Evolutionary conservation across 116 monocot genomes (phyloP).

Genomic region (Trichopus zeylanicus): DNA sequence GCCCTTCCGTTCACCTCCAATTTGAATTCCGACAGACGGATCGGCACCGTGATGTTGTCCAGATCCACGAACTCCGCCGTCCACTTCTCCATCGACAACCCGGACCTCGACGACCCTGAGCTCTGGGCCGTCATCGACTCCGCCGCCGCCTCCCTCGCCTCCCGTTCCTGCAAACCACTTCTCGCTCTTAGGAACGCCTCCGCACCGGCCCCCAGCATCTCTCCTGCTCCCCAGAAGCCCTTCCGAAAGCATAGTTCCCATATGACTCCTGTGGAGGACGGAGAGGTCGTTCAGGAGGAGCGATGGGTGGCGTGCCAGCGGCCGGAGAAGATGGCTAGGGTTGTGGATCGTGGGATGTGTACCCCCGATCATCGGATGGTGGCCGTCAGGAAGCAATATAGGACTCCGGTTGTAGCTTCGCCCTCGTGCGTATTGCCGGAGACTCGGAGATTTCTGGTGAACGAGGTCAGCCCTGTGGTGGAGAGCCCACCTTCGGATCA

Average conservation of each 20-base stretch:
- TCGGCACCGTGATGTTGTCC: too few relatives aligned
- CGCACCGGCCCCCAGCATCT: not conserved
- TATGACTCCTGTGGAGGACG: constrained; percentile 8
- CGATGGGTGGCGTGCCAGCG: constrained; percentile 14
- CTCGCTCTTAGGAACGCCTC: constrained; percentile 23
- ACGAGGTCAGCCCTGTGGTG: constrained; percentile 38
- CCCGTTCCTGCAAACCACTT: constrained; percentile 33
- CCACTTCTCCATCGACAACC: constrained; percentile 47
- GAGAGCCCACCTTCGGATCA: constrained; percentile 31
- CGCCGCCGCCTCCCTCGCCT: constrained; percentile 43
- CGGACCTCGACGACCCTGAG: constrained; percentile 82
- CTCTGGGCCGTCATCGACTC: constrained; percentile 91
- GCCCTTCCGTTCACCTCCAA: too few relatives aligned
- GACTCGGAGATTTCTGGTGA: constrained; percentile 13
- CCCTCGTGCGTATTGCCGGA: constrained; percentile 21
- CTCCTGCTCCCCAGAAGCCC: constrained; percentile 1
- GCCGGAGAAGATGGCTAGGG: constrained; percentile 48
- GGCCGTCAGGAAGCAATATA: constrained; percentile 28
- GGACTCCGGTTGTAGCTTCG: constrained; percentile 11
- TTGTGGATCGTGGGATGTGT: constrained; percentile 9
- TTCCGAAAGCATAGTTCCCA: constrained; percentile 10
- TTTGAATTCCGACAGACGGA: too few relatives aligned
- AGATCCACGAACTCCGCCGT: too few relatives aligned
- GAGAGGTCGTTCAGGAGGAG: constrained; percentile 49
- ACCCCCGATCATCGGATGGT: constrained; percentile 30